Base-by-base conservation (phyloP, 129 eudicot genomes). In the Oenanthe sinensis region DNA sequence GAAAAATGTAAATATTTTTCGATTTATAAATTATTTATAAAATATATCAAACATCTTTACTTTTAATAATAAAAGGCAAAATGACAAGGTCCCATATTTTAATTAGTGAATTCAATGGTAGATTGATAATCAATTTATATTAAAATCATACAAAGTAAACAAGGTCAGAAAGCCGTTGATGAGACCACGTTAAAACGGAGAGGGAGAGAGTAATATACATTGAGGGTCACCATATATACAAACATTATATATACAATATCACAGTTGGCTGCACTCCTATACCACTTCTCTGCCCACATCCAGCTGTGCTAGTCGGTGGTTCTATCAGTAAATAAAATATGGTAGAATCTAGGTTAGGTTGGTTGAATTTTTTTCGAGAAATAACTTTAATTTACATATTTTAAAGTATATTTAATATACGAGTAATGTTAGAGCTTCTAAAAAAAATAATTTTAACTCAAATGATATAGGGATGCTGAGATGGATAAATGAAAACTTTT, bases 111-210 rank as follows among this genome's bases (percentile, higher is more conserved):
- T 2, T 24, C 3, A 28, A 62, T 24, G 70, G 37, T 9, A 62
- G 70, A 1, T 33, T 33, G 36, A 33, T 33, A 33, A 33, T 33
- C 36, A 33, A 33, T 33, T 33, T 33, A 33, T 33, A 33, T 33
- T 33, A 33, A 33, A 33, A 33, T 33, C 36, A 33, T 33, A 33
- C 36, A 33, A 33, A 28, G 37, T 62, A 28, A 62, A 62, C 70
- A 62, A 62, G 70, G 70, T 62, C 70, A 62, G 70, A 62, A 54
- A 62, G 70, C 70, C 37, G 70, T 62, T 26, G 24, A 62, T 62
- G 70, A 62, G 36, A 62, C 37, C 70, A 62, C 70, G 70, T 62
- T 62, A 24, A 62, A 62, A 62, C 37, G 70, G 70, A 62, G 70
- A 62, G 70, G 70, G 70, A 4, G 70, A 62, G 37, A 22, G 70